Base-by-base conservation (phyloP, 2,329 filamentous ascomycete genomes). In the Karstenula rhodostoma region DNA sequence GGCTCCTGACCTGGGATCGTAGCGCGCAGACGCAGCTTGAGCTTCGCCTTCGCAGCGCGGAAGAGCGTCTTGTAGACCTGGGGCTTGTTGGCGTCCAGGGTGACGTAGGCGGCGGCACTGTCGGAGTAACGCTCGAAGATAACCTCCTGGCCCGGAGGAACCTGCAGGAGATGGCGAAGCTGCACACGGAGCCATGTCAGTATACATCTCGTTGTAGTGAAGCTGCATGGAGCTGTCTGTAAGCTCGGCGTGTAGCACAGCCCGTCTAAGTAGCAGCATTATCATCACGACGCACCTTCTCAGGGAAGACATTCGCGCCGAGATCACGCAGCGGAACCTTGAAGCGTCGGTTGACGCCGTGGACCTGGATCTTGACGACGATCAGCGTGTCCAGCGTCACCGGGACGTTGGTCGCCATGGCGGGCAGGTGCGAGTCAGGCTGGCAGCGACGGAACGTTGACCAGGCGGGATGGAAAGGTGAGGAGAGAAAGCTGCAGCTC, bases 41-140 rank as follows among this genome's bases (percentile, higher is more conserved):
- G 89, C 85, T 99, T 99, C 40, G 95, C 95, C 84, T 97, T 99
- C 66, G 95, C 95, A 67, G 95, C 95, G 72, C 95, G 90, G 77
- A 95, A 94, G 44, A 99, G 89, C 77, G 97, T 95, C 84, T 97
- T 98, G 85, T 97, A 99, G 73, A 96, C 92, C 48, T 91, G 85
- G 9, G 86, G 81, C 74, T 97, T 96, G 75, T 84, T 84, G 63
- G 88, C 83, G 77, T 97, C 90, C 61, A 99, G 89, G 47, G 86
- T 84, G 67, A 98, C 87, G 79, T 91, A 98, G 66, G 88, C 84
- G 48, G 85, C 90, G 66, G 93, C 92, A 66, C 93, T 97, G 80
- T 99, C 95, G 66, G 95, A 98, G 82, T 93, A 99, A 69, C 95
- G 92, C 83, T 98, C 94, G 72, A 98, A 89, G 71, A 89, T 79